Evolutionary conservation across 495 filamentous ascomycete genomes (phyloP), one percentile per base, ranked within the genome.

Genomic region (Aspergillus taichungensis): DNA sequence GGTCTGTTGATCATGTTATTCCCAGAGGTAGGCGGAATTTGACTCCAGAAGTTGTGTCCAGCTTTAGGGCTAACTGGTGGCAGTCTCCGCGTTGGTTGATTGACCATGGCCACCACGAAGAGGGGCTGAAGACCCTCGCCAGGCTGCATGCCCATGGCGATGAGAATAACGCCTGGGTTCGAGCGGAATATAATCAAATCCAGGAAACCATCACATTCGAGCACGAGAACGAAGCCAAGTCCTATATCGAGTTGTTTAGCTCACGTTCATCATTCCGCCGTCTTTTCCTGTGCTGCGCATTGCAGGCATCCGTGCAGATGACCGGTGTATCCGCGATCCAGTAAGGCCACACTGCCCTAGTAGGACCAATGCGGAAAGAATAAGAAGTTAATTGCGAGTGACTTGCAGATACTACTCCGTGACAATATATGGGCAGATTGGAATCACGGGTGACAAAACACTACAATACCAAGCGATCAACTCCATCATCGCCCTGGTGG

Each of bases 311-410:
- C 1, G 72, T 78, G 11, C 83, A 87, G 53, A 82, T 86, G 82
- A 86, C 83, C 0, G 83, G 83, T 47, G 82, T 85, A 3, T 79
- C 75, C 4, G 82, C 82, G 0, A 85, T 86, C 53, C 82, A 87
- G 67, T 69, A 54, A 65, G 55, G 46, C 6, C 18, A 28, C 9
- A 7, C 7, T 7, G 3, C 12, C 3, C 28, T 3, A 10, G 9
- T 7, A 30, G 5, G 10, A 6, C 32, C 30, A 1, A 7, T 3
- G 14, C 6, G 10, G 31, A 28, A 40, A 27, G 0, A 33, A 30
- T 11, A 6, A 28, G 10, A 13, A 12, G 33, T 53, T 9, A 49
- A 13, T 11, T 7, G 27, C 40, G 3, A 29, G 5, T 37, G n/a
- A 33, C 27, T n/a, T 10, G 8, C 40, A 68, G 65, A 52, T 85